These are phyloP conservation scores for Rhodamnia argentea DNA, from an alignment of 345 rosid species.

Conservation along the genomic window DNA sequence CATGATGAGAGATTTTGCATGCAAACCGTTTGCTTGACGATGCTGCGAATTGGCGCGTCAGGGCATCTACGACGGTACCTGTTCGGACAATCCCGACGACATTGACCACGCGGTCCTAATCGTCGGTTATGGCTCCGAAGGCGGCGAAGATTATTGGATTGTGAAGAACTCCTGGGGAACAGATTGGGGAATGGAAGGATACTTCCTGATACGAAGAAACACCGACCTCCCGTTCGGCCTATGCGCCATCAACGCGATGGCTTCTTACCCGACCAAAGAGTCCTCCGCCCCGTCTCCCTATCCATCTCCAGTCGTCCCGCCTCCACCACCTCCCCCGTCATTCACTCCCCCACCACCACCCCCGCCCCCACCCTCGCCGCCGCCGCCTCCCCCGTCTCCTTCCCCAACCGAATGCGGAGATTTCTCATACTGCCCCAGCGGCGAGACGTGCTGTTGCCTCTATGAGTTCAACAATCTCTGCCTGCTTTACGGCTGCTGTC, in stretches of 20 bases:
- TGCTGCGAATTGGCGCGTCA: constrained; percentile 20
- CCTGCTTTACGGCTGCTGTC: constrained; percentile 45
- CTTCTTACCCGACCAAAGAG: constrained; percentile 58
- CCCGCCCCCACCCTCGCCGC: constrained; percentile 16
- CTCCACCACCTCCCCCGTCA: constrained; percentile 16
- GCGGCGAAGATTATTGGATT: constrained; percentile 58
- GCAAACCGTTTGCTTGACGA: neutral
- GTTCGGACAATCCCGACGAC: constrained; percentile 45
- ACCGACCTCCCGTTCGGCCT: constrained; percentile 24
- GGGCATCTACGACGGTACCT: constrained; percentile 52
- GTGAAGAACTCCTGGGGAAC: constrained; percentile 82
- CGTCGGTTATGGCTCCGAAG: constrained; percentile 66
- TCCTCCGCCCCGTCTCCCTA: constrained; percentile 37
- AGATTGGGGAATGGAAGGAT: constrained; percentile 56
- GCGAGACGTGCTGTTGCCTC: constrained; percentile 58
- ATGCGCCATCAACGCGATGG: constrained; percentile 59
- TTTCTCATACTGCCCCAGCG: constrained; percentile 30
- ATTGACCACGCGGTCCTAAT: constrained; percentile 70
- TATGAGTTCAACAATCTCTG: constrained; percentile 23
- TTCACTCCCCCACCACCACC: constrained; percentile 15
- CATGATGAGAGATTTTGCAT: neutral
- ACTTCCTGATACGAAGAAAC: constrained; percentile 35
- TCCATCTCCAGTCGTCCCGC: constrained; percentile 16
- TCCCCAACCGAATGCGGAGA: constrained; percentile 47
- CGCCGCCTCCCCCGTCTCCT: constrained; percentile 27